A percentile compares a stretch with the other conserved stretches of the same genome.
phyloP scores from a whole-genome alignment of 768 basidiomycete genomes.

The Kockovaella imperatae region DNA sequence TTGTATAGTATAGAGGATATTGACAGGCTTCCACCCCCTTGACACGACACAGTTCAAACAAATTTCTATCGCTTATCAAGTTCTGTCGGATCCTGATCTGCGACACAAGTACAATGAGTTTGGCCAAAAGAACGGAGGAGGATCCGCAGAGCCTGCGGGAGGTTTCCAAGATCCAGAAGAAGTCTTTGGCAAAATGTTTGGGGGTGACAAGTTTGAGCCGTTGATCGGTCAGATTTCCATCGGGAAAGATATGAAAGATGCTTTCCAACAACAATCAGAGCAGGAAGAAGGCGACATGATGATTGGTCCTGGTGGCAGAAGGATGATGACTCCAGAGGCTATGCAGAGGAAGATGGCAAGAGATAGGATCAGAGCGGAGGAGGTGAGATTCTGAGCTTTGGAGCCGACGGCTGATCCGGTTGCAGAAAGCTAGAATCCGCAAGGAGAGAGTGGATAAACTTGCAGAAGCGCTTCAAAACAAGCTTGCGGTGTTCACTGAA shows the following conservation, averaged over 20 bases:
- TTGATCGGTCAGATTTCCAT: slow-evolving; percentile 42
- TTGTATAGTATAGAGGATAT: neutral
- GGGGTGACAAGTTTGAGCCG: slow-evolving; percentile 41
- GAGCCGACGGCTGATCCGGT: neutral
- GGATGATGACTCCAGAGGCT: slow-evolving; percentile 38
- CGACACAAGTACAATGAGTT: slow-evolving; percentile 44
- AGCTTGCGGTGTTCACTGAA: slow-evolving; percentile 43
- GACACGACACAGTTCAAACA: slow-evolving; percentile 38
- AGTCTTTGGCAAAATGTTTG: slow-evolving; percentile 45
- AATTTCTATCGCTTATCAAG: slow-evolving; percentile 44
- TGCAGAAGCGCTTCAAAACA: slow-evolving; percentile 37
- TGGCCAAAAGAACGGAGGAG: slow-evolving; percentile 43
- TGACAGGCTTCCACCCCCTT: neutral
- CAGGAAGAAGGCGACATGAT: slow-evolving; percentile 28
- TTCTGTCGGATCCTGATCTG: slow-evolving; percentile 43
- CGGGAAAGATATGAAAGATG: slow-evolving; percentile 45
- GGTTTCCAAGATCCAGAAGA: slow-evolving; percentile 45
- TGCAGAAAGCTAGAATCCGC: slow-evolving; percentile 33
- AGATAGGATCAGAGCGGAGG: slow-evolving; percentile 27
- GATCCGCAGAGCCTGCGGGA: slow-evolving; percentile 40
- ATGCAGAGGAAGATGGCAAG: slow-evolving; percentile 30
- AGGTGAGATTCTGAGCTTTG: slow-evolving; percentile 13
- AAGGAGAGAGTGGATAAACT: slow-evolving; percentile 42
- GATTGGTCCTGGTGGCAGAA: slow-evolving; percentile 32
- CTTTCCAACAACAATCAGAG: slow-evolving; percentile 42